phyloP scores from a whole-genome alignment of 345 rosid genomes.

The Geranium rotundifolium region DNA sequence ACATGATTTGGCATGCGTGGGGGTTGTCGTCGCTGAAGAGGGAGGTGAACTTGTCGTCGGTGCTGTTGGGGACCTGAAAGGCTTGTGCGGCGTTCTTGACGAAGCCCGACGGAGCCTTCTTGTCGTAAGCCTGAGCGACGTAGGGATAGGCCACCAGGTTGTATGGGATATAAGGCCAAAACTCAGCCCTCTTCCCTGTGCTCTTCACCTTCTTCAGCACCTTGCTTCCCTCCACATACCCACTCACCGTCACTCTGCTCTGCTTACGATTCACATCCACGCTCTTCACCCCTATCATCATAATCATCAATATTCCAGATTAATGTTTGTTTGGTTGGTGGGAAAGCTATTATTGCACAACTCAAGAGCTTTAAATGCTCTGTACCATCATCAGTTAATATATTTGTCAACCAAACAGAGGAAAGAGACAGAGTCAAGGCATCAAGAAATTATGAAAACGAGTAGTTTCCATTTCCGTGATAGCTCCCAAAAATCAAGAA shows the following conservation, averaged over 20 bases:
- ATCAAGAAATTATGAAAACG: too few relatives aligned
- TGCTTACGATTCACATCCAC: conserved; percentile 42
- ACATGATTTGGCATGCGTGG: conserved; percentile 43
- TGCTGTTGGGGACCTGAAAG: conserved; percentile 18
- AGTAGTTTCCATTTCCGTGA: too few relatives aligned
- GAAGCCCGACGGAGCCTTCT: conserved; percentile 43
- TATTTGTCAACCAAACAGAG: too few relatives aligned
- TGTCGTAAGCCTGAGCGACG: conserved; percentile 37
- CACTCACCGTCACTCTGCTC: conserved; percentile 32
- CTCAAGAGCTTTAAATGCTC: too few relatives aligned
- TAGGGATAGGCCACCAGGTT: conserved; percentile 42
- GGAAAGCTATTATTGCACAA: too few relatives aligned
- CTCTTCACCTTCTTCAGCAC: conserved; percentile 29
- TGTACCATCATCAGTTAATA: too few relatives aligned
- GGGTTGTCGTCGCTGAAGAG: conserved; percentile 50
- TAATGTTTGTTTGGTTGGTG: neutral
- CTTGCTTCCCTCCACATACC: conserved; percentile 37
- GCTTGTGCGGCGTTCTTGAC: conserved; percentile 38
- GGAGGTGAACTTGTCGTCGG: conserved; percentile 18
- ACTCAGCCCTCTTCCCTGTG: conserved; percentile 40
- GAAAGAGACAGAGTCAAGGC: too few relatives aligned
- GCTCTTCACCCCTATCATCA: conserved; percentile 24
- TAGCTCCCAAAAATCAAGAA: too few relatives aligned
- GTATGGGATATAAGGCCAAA: conserved; percentile 45
- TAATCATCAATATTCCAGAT: neutral